Percentiles rank a stretch among this genome's conserved stretches.
These are phyloP conservation scores for Tylopilus intermedius DNA, from an alignment of 768 basidiomycete genomes.

Conservation along the genomic window DNA sequence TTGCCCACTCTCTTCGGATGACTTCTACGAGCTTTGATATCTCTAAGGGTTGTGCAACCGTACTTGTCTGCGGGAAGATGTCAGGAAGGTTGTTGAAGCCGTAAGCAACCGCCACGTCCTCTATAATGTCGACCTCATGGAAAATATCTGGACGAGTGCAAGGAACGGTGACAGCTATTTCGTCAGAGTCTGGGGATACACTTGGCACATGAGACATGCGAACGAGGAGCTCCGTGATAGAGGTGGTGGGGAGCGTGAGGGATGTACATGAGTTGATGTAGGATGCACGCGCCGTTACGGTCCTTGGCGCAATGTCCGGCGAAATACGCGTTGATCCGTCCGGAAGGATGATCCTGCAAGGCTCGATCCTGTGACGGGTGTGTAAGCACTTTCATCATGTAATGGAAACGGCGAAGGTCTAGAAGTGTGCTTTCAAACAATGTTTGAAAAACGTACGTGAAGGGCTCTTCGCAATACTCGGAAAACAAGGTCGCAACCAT, in stretches of 20 bases:
- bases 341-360: conserved; percentile 77
- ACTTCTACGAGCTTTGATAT: conserved; percentile 89
- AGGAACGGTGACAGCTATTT: conserved; percentile 73
- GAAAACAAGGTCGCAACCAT: conserved; percentile 98
- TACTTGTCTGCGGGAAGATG: conserved; percentile 89
- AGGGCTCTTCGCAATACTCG: conserved; percentile 89
- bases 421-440: not conserved
- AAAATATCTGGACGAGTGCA: conserved; percentile 97
- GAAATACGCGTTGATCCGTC: conserved; percentile 73
- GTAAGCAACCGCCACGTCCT: conserved; percentile 95
- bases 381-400: not conserved
- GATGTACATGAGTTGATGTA: conserved; percentile 97
- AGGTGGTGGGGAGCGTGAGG: conserved; percentile 58
- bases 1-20: conserved; percentile 84
- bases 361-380: conserved; percentile 68
- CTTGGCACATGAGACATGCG: conserved; percentile 74
- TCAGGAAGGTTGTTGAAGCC: conserved; percentile 96
- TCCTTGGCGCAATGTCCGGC: conserved; percentile 73
- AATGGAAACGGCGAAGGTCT: not conserved
- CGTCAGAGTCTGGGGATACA: conserved; percentile 50
- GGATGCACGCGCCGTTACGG: conserved; percentile 71
- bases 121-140: conserved; percentile 98
- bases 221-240: conserved; percentile 68
- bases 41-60: conserved; percentile 87
- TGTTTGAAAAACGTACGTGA: conserved; percentile 57